Evolutionary conservation across 345 rosid genomes (phyloP), one percentile per base, ranked within the genome.

Genomic region (Microcos paniculata): DNA sequence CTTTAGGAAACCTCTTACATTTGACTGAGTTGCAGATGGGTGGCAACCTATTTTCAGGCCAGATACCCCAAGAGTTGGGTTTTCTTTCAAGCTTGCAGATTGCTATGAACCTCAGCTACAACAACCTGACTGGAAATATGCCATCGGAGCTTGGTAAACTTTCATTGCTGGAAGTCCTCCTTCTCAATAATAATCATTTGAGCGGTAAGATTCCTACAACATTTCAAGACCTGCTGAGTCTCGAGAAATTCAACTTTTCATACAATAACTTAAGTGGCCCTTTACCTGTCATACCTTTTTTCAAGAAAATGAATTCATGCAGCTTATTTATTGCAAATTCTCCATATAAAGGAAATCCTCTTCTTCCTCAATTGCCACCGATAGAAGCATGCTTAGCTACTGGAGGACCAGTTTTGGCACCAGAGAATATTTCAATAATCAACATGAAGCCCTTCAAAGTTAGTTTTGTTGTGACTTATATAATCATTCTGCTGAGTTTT

Each of bases 11-110:
- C 45, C 83, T 94, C 48, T 82, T 88, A 7, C 96, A 85, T 81
- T 79, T 92, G 76, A 91, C 91, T 0, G 97, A 92, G 88, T 70
- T 92, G 64, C 94, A 92, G 80, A 92, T 94, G 98, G 98, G 94
- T 26, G 93, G 93, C 61, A 94, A 94, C 77, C 65, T 79, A 78
- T 89, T 94, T 78, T 91, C 90, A 1, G 93, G 94, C n/a, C 75
- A 62, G 53, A 89, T 94, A 73, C 97, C 97, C 1, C 84, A 86
- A n/a, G 86, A 91, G 78, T 77, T 94, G 65, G 97, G 98, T 71
- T 74, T 46, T 24, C 91, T 94, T 65, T 87, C 92, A 4, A 88
- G 97, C 84, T 84, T 94, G 80, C 98, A 92, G 78, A 91, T 92
- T 74, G 94, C 93, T 24, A 74, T 94, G 92, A 94, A 94, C 81